These are phyloP conservation scores for Cryphonectria parasitica DNA, from an alignment of 2,329 filamentous ascomycete species.

Conservation along the genomic window DNA sequence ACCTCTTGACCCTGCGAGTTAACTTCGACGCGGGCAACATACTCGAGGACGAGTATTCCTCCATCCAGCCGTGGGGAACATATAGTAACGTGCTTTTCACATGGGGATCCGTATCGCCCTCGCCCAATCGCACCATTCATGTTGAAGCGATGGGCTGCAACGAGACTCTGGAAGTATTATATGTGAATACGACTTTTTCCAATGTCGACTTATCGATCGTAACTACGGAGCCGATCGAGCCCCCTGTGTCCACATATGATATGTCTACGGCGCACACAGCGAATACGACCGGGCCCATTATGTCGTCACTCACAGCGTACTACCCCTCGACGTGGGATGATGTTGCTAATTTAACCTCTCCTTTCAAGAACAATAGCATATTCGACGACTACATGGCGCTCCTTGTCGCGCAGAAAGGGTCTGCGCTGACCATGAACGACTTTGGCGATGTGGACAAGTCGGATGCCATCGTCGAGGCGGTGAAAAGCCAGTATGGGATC, in stretches of 20 bases:
- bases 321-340: neutral
- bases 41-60: neutral
- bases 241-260: neutral
- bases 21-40: neutral
- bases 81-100: neutral
- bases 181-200: neutral
- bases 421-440: neutral
- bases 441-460: constrained; percentile 1
- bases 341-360: neutral
- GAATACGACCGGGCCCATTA: neutral
- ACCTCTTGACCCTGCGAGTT: neutral
- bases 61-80: neutral
- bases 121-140: neutral
- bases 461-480: neutral
- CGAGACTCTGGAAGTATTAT: neutral
- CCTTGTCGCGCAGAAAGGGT: neutral
- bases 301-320: neutral
- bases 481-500: neutral
- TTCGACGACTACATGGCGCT: neutral
- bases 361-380: neutral
- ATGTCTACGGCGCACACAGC: neutral
- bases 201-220: neutral
- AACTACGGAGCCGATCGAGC: neutral
- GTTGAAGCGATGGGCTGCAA: neutral
- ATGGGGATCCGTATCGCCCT: neutral